Conservation (phyloP, 2,329 filamentous ascomycete species). For the Cadophora sp. region DNA sequence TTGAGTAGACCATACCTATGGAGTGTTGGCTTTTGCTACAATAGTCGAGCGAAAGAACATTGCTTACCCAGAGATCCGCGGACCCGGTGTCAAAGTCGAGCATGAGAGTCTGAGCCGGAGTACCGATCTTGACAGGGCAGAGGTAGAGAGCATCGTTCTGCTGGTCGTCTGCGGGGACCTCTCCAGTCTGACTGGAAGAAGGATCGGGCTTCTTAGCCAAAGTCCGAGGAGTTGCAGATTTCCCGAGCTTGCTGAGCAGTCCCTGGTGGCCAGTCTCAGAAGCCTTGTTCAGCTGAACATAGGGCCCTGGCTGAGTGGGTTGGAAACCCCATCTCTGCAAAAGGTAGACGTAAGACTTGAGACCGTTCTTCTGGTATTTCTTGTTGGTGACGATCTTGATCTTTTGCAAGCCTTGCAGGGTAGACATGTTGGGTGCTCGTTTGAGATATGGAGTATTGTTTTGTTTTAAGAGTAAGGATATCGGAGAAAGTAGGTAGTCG, state of each 20-base stretch:
- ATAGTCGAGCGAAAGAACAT: background rate
- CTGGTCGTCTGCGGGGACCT: constrained; percentile 66
- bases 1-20: constrained; percentile 61
- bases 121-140: constrained; percentile 68
- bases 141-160: constrained; percentile 73
- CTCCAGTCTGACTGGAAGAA: constrained; percentile 47
- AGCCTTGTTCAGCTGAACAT: constrained; percentile 56
- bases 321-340: constrained; percentile 68
- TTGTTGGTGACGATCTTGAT: constrained; percentile 61
- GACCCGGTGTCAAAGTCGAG: constrained; percentile 76
- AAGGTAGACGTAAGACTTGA: constrained; percentile 67
- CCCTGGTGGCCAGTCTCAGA: constrained; percentile 47
- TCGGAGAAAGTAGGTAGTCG: constrained; percentile 12
- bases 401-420: constrained; percentile 46
- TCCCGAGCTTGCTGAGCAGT: constrained; percentile 55
- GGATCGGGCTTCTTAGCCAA: constrained; percentile 52
- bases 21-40: background rate
- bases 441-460: constrained; percentile 9
- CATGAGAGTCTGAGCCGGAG: constrained; percentile 64
- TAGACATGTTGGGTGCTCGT: constrained; percentile 37
- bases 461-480: background rate
- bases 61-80: constrained; percentile 69
- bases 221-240: constrained; percentile 52
- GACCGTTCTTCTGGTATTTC: constrained; percentile 63
- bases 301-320: constrained; percentile 68